Evolutionary conservation across 805 yeast genomes (phyloP).

Genomic region (Metschnikowia cerradonensis): DNA sequence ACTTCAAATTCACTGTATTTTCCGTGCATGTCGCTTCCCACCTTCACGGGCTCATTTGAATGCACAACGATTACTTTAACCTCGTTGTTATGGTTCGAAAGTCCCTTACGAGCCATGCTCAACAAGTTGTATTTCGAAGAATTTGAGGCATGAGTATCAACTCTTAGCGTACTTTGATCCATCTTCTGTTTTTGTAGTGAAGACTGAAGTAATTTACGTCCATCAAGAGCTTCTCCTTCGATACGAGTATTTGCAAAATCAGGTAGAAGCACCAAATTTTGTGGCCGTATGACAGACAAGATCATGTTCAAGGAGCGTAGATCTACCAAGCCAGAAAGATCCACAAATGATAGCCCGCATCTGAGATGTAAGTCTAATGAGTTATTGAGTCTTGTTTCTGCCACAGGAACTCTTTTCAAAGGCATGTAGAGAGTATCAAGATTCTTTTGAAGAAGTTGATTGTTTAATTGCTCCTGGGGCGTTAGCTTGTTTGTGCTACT

Average conservation of each 20-base stretch:
- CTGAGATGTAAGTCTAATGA: constrained; percentile 42
- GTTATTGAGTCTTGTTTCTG: constrained; percentile 11
- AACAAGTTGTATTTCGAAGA: constrained; percentile 30
- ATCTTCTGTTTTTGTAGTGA: constrained; percentile 30
- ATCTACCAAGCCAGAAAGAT: constrained; percentile 81
- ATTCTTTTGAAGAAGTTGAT: constrained; percentile 36
- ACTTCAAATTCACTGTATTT: constrained; percentile 49
- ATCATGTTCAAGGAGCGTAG: constrained; percentile 75
- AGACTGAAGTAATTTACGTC: constrained; percentile 23
- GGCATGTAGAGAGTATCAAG: constrained; percentile 54
- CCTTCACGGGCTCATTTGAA: constrained; percentile 40
- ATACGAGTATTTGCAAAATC: constrained; percentile 32
- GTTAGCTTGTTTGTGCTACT: constrained; percentile 29
- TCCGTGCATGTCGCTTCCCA: constrained; percentile 47
- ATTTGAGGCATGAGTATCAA: constrained; percentile 17
- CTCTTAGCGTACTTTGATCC: constrained; percentile 22
- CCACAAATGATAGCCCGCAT: constrained; percentile 74
- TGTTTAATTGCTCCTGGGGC: constrained; percentile 42
- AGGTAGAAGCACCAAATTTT: constrained; percentile 57
- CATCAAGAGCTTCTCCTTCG: constrained; percentile 22
- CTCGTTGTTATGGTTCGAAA: constrained; percentile 18
- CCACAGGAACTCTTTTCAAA: constrained; percentile 34
- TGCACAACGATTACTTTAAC: constrained; percentile 30
- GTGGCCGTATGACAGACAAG: constrained; percentile 74
- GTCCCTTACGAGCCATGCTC: constrained; percentile 28